Evolutionary conservation across 306 rosid species (phyloP).

Genomic region (Medicago lupulina): DNA sequence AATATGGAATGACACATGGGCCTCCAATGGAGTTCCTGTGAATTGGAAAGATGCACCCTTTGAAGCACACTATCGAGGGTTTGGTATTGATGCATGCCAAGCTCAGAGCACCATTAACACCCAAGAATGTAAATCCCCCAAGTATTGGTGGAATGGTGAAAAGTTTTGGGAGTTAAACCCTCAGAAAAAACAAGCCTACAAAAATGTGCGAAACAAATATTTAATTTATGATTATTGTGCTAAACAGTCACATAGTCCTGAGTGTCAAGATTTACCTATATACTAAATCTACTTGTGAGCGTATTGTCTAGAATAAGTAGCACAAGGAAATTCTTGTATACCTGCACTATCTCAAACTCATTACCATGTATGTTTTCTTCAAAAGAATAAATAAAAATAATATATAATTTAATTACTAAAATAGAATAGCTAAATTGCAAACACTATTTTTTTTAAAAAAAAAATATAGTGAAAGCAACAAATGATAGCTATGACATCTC

Average conservation of each 20-base stretch:
- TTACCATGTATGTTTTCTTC: background rate
- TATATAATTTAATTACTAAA: no score
- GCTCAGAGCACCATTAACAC: background rate
- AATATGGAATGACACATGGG: conserved; percentile 46
- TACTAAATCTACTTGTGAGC: background rate
- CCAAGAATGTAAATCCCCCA: conserved; percentile 11
- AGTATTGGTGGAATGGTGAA: conserved; percentile 33
- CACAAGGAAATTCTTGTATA: no score
- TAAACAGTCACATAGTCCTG: background rate
- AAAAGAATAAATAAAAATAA: no score
- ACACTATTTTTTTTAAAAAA: no score
- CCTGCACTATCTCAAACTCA: no score
- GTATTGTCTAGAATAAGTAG: background rate
- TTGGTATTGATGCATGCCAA: conserved; percentile 29
- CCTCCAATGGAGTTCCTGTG: background rate
- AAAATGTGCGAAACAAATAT: conserved; percentile 35
- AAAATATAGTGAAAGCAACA: no score
- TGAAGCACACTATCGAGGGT: conserved; percentile 33
- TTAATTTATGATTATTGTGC: conserved; percentile 42
- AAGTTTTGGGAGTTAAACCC: conserved; percentile 17
- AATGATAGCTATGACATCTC: no score
- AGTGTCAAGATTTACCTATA: background rate
- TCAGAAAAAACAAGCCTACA: background rate
- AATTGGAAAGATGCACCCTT: conserved; percentile 45
- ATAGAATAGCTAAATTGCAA: no score